Base-by-base conservation (phyloP, 2,329 filamentous ascomycete species). In the Botrytis squamosa region DNA sequence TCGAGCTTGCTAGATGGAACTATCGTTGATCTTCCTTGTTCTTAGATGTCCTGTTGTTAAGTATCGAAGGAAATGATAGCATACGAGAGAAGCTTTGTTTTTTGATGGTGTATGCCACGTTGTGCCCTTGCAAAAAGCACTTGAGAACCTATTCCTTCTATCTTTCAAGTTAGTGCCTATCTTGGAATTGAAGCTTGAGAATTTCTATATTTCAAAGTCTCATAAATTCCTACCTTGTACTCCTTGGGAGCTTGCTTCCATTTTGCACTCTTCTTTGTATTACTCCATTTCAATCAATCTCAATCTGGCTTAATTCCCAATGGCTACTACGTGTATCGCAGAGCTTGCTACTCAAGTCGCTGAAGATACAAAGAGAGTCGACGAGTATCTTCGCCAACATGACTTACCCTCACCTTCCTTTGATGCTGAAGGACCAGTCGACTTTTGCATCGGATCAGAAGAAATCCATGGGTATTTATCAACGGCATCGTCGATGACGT, bases 401-500 rank as follows among this genome's bases (percentile, higher is more conserved):
- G 59, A 36, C 14, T 42, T 70, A 22, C 55, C 67, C 38, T 38
- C 44, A n/a, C 67, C 67, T 22, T 70, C 29, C 25, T 70, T 70
- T n/a, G n/a, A 70, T 44, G 67, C 40, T 10, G 38, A 46, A 60
- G 55, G 67, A 12, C 67, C 55, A 29, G 55, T 70, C 0, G 67
- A 70, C 12, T 70, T 70, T 70, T 10, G 52, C 42, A 60, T 70
- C 14, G 33, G 29, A 44, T 70, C 67, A 8, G 38, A 70, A 38
- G 67, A 38, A 60, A 57, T 55, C n/a, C 52, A 55, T 55, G 52
- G 52, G n/a, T 29, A 18, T 55, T n/a, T 29, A 55, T 55, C 52
- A 55, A 55, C 14, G n/a, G n/a, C 52, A 55, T n/a, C n/a, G n/a
- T 55, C 52, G 52, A 18, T 18, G 52, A 55, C 25, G 46, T 80